These are phyloP conservation scores for Lotus japonicus DNA, from an alignment of 306 rosid genomes.

Conservation along the genomic window DNA sequence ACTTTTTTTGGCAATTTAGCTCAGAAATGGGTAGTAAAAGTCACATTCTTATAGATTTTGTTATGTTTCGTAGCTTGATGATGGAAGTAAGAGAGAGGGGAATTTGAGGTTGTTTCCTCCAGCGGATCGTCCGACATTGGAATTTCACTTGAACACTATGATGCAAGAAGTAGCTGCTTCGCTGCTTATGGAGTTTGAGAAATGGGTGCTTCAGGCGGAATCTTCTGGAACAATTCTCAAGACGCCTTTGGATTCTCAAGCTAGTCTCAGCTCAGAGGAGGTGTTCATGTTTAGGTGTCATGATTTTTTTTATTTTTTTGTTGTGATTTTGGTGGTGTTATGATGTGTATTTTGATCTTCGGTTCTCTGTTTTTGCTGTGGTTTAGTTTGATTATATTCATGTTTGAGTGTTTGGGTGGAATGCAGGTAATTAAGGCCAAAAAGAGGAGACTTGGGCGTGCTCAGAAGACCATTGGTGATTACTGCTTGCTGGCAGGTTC, in stretches of 20 bases:
- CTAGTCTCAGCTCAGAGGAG: conserved; percentile 99
- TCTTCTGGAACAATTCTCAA: conserved; percentile 93
- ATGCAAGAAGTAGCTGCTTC: conserved; percentile 96
- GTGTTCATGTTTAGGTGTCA: conserved; percentile 99
- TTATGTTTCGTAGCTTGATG: conserved; percentile 56
- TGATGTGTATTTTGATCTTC: background rate
- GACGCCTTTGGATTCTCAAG: conserved; percentile 98
- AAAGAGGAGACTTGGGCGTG: conserved; percentile 94
- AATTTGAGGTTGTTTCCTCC: conserved; percentile 92
- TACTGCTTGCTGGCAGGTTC: conserved; percentile 95
- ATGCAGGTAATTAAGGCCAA: conserved; percentile 92
- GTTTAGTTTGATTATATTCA: conserved; percentile 9
- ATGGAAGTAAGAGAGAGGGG: conserved; percentile 69
- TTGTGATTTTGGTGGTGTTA: conserved; percentile 10
- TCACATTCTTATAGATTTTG: background rate
- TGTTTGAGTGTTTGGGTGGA: conserved; percentile 20
- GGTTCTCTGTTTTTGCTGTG: background rate
- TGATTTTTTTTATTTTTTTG: conserved; percentile 27
- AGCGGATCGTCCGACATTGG: conserved; percentile 72
- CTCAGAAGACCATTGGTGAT: conserved; percentile 96
- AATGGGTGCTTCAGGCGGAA: conserved; percentile 97
- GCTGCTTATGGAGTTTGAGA: conserved; percentile 90
- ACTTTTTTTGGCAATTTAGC: background rate
- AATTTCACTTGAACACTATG: conserved; percentile 87
- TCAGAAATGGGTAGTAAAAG: background rate